Evolutionary conservation across 495 filamentous ascomycete species (phyloP).

Genomic region (Terfezia boudieri): DNA sequence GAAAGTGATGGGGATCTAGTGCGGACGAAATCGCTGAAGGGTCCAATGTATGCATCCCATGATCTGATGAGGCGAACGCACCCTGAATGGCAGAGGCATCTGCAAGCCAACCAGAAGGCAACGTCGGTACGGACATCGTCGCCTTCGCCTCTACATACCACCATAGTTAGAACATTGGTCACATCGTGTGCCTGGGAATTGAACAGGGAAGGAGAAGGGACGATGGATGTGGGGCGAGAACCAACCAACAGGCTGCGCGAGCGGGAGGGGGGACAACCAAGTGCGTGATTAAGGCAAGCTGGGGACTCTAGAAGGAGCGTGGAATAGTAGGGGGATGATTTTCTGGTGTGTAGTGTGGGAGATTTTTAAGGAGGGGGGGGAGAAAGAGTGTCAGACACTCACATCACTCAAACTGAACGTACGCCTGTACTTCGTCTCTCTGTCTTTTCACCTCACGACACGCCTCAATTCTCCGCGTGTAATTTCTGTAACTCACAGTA

Average conservation of each 20-base stretch:
- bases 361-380: too few species aligned
- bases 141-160: slow-evolving; percentile 9
- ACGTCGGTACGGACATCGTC: slow-evolving; percentile 17
- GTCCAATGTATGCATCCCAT: slow-evolving; percentile 19
- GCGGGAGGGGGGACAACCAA: slow-evolving; percentile 7
- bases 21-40: slow-evolving; percentile 22
- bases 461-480: too few species aligned
- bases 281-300: slow-evolving; percentile 10
- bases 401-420: too few species aligned
- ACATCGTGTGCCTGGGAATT: background rate
- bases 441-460: too few species aligned
- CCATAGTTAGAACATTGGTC: slow-evolving; percentile 1
- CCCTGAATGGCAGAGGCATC: slow-evolving; percentile 18
- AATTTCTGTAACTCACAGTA: too few species aligned
- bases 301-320: background rate
- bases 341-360: too few species aligned
- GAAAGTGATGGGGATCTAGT: slow-evolving; percentile 35
- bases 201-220: slow-evolving; percentile 6
- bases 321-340: background rate
- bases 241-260: slow-evolving; percentile 10
- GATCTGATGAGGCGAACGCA: slow-evolving; percentile 10
- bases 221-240: slow-evolving; percentile 7
- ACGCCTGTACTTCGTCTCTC: too few species aligned
- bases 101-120: slow-evolving; percentile 18
- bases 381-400: too few species aligned